Evolutionary conservation across 805 yeast species (phyloP), one percentile per base, ranked within the genome.

Genomic region (Ascoidea asiatica): DNA sequence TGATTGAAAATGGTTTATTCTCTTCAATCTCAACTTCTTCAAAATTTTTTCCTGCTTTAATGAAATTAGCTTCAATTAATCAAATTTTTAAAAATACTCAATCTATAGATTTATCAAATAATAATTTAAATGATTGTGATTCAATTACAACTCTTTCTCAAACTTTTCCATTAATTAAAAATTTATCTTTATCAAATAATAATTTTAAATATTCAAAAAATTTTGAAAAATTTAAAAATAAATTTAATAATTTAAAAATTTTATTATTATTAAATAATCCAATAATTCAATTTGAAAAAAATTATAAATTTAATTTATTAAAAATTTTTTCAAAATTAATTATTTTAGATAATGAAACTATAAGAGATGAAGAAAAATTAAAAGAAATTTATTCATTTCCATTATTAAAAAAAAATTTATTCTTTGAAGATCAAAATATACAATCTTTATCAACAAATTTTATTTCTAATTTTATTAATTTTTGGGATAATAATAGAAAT

Each of bases 1-100:
- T 90, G 38, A 63, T 60, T 11, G 63, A 70, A 18, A 71, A 70
- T 48, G 95, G 95, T 0, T 66, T 86, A 43, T 78, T 88, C 49
- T 72, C 75, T 15, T 64, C 78, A 4, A 64, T 73, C 15, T 61
- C 77, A 8, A 77, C 85, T 1, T 72, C 80, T 33, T 72, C 89
- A 13, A 92, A 90, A 60, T 80, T 88, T 72, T 87, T 90, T 59
- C 82, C 87, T 8, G 97, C 97, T 1, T 63, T 92, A 51, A 76
- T 90, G 82, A 84, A 81, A 57, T 62, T 90, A 6, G 95, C 95
- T 1, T 62, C 66, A 3, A 74, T 75, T 44, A 77, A 74, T 21
- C 58, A 59, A 1, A 54, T 56, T 33, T 53, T 63, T 20, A 39
- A 37, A 7, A 21, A 35, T 11, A 81, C 88, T 4, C 81, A 79